Evolutionary conservation across 192 early-diverging fungal genomes (phyloP), one percentile per base, ranked within the genome.

Genomic region (Diversispora eburnea): DNA sequence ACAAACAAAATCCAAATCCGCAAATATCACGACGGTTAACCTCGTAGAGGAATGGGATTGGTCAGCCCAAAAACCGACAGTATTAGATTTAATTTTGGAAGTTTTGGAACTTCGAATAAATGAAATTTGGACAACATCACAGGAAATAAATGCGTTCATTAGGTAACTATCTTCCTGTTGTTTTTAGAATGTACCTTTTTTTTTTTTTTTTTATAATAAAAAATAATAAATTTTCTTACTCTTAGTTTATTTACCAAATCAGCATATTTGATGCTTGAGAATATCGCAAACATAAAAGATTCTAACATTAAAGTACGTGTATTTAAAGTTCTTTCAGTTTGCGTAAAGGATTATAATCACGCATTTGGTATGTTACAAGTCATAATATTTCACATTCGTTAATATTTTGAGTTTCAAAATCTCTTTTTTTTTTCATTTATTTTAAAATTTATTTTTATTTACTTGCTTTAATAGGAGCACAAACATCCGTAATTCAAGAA

Each of bases 231-330:
- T 12, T 3, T 9, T 47, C 3, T 42, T 22, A 66, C 25, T 60
- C 46, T 45, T 46, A 85, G 89, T 67, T 78, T 93, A 39, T 92
- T 92, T 54, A 92, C 88, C 52, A 92, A 91, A 42, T 81, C 91
- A 7, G 85, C 88, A 46, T 91, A 92, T 81, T 88, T 90, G 67
- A 75, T 93, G 25, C 82, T 98, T 76, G 96, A 98, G 75, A 93
- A 93, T 70, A 74, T 83, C 12, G 85, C 85, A 4, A 87, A 89
- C 25, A 75, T 88, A 45, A 94, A 93, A 78, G 81, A 85, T 54
- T 65, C 72, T 2, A 79, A 76, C 1, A 79, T 93, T 42, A 90
- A 93, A 69, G 64, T 72, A 39, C 73, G 74, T 3, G 77, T 91
- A 0, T 94, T 91, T 77, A 80, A 84, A 20, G 77, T 93, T 5